Conservation (phyloP, 495 filamentous ascomycete genomes). For the Letharia lupina region DNA sequence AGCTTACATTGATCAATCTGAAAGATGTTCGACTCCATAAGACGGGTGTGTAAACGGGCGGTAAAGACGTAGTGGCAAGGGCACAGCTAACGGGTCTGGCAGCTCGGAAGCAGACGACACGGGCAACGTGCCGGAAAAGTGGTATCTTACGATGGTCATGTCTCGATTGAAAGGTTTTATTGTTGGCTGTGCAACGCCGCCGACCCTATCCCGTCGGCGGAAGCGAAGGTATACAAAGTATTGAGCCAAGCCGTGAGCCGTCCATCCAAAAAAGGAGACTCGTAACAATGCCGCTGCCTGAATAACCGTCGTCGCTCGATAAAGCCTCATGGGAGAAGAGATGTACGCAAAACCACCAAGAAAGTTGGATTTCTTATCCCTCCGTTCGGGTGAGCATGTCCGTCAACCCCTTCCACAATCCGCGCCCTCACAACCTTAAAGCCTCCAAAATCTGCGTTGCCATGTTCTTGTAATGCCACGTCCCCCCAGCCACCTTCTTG, state of each 20-base stretch:
- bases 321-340: not conserved
- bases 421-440: conserved; percentile 56
- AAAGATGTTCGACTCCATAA: too few relatives aligned
- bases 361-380: not conserved
- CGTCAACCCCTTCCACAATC: not conserved
- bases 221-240: conserved; percentile 1
- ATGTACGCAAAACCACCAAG: not conserved
- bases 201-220: not conserved
- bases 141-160: too few relatives aligned
- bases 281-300: conserved; percentile 11
- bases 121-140: too few relatives aligned
- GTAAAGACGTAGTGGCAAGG: too few relatives aligned
- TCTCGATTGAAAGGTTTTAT: too few relatives aligned
- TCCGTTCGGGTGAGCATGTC: not conserved
- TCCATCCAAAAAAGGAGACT: conserved; percentile 15
- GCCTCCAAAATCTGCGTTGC: conserved; percentile 89
- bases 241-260: not conserved
- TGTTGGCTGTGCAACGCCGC: not conserved
- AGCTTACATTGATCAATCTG: too few relatives aligned
- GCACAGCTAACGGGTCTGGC: too few relatives aligned
- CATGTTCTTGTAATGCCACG: conserved; percentile 98
- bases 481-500: conserved; percentile 90
- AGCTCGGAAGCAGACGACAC: too few relatives aligned
- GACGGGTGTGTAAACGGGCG: too few relatives aligned
- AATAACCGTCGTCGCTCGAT: not conserved